A percentile compares a stretch with the other conserved stretches of the same genome.
phyloP scores from a whole-genome alignment of 2,329 filamentous ascomycete species.

The Geosmithia putterillii region DNA sequence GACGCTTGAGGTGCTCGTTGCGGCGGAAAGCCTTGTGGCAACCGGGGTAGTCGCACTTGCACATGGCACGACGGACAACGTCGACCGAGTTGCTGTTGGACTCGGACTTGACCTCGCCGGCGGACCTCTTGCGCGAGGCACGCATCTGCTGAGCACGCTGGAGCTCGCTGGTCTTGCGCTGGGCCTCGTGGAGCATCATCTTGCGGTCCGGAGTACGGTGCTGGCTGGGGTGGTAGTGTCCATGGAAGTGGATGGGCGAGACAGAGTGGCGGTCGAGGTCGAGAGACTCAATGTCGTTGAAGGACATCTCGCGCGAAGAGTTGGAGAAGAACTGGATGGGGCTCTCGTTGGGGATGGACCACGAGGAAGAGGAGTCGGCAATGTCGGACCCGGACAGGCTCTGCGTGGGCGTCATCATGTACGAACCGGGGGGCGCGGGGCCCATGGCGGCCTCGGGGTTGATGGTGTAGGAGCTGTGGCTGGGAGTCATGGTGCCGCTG shows the following conservation, averaged over 20 bases:
- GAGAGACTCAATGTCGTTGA: constrained; percentile 17
- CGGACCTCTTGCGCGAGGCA: constrained; percentile 14
- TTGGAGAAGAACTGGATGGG: constrained; percentile 26
- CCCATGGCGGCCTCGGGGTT: constrained; percentile 19
- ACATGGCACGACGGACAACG: constrained; percentile 26
- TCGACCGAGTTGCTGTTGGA: constrained; percentile 15
- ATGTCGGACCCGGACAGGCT: constrained; percentile 25
- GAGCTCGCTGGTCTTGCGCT: constrained; percentile 29
- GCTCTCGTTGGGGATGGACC: constrained; percentile 26
- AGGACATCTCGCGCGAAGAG: constrained; percentile 13
- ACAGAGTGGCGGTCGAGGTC: constrained; percentile 21
- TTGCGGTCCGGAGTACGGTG: constrained; percentile 21
- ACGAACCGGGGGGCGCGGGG: constrained; percentile 15
- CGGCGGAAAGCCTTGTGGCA: constrained; percentile 38
- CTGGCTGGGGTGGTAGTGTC: constrained; percentile 7
- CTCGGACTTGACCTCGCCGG: constrained; percentile 11
- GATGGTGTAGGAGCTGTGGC: constrained; percentile 20
- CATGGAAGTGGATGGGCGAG: neutral
- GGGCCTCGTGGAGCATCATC: constrained; percentile 26
- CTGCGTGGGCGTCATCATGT: constrained; percentile 26
- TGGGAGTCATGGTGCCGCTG: constrained; percentile 24
- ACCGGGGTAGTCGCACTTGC: constrained; percentile 30
- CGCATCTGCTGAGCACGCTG: constrained; percentile 29
- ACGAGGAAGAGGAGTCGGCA: constrained; percentile 21
- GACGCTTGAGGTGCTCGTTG: constrained; percentile 43